Evolutionary conservation across 441 rosid genomes (phyloP), one percentile per base, ranked within the genome.

Genomic region (Pelargonium fulgidum): DNA sequence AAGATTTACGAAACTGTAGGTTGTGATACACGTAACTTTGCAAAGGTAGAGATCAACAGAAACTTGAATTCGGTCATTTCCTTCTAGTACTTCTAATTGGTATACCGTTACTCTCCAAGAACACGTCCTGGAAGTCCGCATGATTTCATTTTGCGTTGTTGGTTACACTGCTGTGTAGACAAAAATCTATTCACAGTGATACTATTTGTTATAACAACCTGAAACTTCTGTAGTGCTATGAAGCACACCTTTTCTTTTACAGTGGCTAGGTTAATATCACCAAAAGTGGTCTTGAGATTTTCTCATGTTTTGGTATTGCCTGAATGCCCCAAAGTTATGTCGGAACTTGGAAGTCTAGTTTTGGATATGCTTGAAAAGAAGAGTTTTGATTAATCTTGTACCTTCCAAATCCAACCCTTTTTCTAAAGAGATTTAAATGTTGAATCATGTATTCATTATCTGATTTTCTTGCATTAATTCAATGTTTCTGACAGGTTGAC

Each of bases 401-500:
- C 19, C 19, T 14, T 14, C 59, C 59, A 52, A 24, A 24, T 24
- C 29, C 29, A 24, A 24, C 29, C 29, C 2, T 19, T 3, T 2
- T 7, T 52, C 20, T 52, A n/a, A 17, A 50, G 20, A 52, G 59
- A 52, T 52, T 50, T n/a, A 50, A 50, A n/a, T 14, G 20, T 14
- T 14, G 59, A 4, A 52, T 12, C 56, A 48, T 3, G 16, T 0
- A 52, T 52, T 52, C 59, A 3, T 3, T 52, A 14, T 52, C 59
- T 14, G 59, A 52, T 69, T 36, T 33, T 62, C 33, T 9, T 45
- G 14, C 19, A 33, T 16, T 36, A 62, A 24, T 68, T 62, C 20
- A n/a, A 20, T 24, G n/a, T 19, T 66, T 26, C 67, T 65, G 66
- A 59, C 73, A 87, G 91, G 81, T 87, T 71, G 91, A 87, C 75